phyloP scores from a whole-genome alignment of 1,284 basidiomycete species.

The Sutorius eximius region DNA sequence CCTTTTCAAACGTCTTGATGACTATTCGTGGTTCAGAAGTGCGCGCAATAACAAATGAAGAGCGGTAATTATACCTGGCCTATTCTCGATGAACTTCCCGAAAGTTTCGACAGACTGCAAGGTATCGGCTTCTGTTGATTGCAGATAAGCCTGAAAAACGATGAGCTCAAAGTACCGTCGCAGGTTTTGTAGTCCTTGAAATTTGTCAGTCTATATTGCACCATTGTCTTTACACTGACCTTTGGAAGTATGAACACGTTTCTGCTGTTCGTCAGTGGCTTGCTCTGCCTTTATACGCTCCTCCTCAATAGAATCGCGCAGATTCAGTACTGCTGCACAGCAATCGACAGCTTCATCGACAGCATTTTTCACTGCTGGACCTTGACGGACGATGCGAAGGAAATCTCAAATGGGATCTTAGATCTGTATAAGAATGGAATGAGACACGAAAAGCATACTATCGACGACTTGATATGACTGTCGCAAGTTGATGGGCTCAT shows the following conservation, averaged over 20 bases:
- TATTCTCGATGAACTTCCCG: constrained; percentile 76
- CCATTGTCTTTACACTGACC: constrained; percentile 43
- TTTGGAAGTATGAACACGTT: constrained; percentile 65
- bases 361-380: constrained; percentile 80
- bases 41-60: neutral
- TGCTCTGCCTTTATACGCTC: constrained; percentile 74
- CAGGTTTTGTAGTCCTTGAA: constrained; percentile 73
- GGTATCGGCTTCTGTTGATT: constrained; percentile 82
- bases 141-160: constrained; percentile 92
- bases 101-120: constrained; percentile 76
- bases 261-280: constrained; percentile 69
- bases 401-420: constrained; percentile 55
- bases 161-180: constrained; percentile 90
- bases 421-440: neutral
- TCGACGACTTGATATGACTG: constrained; percentile 81
- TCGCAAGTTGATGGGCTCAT: constrained; percentile 40
- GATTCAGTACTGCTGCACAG: constrained; percentile 82
- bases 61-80: constrained; percentile 59
- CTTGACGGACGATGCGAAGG: constrained; percentile 89
- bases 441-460: constrained; percentile 48
- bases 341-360: constrained; percentile 94
- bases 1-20: constrained; percentile 94
- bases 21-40: constrained; percentile 47
- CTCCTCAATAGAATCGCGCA: constrained; percentile 89
- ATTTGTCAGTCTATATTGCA: neutral